Conservation (phyloP, 306 rosid species). For the Pyrus communis region DNA sequence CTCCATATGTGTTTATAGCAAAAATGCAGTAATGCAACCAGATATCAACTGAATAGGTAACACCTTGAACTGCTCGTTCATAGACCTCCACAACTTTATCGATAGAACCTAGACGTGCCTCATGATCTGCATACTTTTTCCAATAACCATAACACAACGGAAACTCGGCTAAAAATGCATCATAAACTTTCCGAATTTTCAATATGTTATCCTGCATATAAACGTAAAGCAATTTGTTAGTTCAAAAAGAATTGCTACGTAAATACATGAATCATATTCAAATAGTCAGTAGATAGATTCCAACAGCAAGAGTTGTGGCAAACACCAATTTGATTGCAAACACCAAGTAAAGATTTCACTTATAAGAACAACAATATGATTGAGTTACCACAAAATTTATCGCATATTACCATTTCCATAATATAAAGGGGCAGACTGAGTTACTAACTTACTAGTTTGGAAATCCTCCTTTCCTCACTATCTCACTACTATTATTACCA, state of each 20-base stretch:
- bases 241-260: background rate
- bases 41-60: constrained; percentile 95
- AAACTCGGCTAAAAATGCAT: constrained; percentile 87
- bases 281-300: background rate
- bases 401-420: background rate
- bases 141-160: constrained; percentile 98
- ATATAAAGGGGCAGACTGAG: background rate
- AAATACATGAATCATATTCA: background rate
- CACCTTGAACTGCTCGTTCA: constrained; percentile 95
- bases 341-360: background rate
- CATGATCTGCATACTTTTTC: constrained; percentile 99
- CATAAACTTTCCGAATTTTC: constrained; percentile 86
- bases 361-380: background rate
- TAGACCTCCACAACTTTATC: constrained; percentile 95
- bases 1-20: constrained; percentile 80
- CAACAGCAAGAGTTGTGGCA: background rate
- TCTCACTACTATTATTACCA: background rate
- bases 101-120: constrained; percentile 69
- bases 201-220: constrained; percentile 65
- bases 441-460: background rate
- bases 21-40: constrained; percentile 99
- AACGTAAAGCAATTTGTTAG: constrained; percentile 10
- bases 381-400: background rate
- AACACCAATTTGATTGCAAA: background rate
- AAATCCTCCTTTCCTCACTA: background rate